These are phyloP conservation scores for Colletotrichum graminicola DNA, from an alignment of 2,329 filamentous ascomycete genomes.

Conservation along the genomic window DNA sequence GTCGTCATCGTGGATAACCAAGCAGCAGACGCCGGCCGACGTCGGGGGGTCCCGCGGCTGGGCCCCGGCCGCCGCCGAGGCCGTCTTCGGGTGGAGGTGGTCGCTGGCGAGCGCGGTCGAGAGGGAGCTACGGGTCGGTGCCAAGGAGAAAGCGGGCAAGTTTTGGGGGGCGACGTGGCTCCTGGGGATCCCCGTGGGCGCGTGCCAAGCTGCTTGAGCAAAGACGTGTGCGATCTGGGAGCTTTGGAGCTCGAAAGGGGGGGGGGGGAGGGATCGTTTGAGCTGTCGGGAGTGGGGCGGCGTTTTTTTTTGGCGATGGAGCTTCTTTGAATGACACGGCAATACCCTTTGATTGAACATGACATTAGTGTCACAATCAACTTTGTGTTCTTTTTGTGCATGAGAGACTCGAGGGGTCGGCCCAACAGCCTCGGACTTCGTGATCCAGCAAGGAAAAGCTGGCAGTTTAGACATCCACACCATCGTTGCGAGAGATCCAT, in stretches of 20 bases:
- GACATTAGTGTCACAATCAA: not conserved
- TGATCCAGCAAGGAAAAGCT: slow-evolving; percentile 6
- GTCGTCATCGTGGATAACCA: slow-evolving; percentile 5
- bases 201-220: not conserved
- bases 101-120: slow-evolving; percentile 37
- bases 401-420: not conserved
- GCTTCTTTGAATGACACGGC: not conserved
- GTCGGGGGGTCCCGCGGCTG: slow-evolving; percentile 21
- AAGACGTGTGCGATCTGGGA: not conserved
- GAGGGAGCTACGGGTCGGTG: slow-evolving; percentile 43
- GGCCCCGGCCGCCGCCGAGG: slow-evolving; percentile 7
- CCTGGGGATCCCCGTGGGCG: slow-evolving; percentile 43
- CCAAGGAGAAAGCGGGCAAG: slow-evolving; percentile 45
- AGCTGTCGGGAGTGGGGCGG: not conserved
- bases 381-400: not conserved
- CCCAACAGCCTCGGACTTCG: accelerated
- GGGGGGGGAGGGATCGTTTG: not conserved
- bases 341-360: not conserved
- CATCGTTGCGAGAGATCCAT: slow-evolving; percentile 14
- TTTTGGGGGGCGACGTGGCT: slow-evolving; percentile 45
- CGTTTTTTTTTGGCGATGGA: not conserved
- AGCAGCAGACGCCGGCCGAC: slow-evolving; percentile 12
- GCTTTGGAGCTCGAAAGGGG: not conserved
- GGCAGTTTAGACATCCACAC: slow-evolving; percentile 7
- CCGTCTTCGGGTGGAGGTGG: slow-evolving; percentile 25